phyloP scores from a whole-genome alignment of 1,139 yeast genomes.

The Blastobotrys malaysiensis region DNA sequence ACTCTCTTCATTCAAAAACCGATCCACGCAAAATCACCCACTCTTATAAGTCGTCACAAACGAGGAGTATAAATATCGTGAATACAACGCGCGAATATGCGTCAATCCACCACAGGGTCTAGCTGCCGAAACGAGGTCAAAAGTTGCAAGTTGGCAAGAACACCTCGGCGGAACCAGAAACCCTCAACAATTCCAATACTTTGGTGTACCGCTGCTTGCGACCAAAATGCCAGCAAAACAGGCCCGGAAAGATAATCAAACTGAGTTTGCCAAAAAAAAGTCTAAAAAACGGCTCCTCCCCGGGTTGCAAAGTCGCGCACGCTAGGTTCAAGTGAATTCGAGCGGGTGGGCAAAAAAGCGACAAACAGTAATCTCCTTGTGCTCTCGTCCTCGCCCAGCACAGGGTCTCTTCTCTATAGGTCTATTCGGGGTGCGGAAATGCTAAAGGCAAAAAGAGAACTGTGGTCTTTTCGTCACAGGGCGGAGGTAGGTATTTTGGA shows the following conservation, averaged over 20 bases:
- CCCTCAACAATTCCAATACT: neutral
- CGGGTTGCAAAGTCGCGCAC: neutral
- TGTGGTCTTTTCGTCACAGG: neutral
- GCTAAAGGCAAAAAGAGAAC: neutral
- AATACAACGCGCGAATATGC: neutral
- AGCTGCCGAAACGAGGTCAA: neutral
- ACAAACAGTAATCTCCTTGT: neutral
- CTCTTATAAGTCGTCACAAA: neutral
- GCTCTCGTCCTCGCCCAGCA: neutral
- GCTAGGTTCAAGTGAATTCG: neutral
- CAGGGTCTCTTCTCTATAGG: neutral
- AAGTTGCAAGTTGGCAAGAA: neutral
- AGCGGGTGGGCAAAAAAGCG: neutral
- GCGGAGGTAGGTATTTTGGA: neutral
- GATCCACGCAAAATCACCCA: neutral
- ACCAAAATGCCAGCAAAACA: neutral
- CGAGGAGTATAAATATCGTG: neutral
- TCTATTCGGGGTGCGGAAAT: neutral
- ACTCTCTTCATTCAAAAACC: neutral
- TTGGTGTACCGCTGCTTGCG: neutral
- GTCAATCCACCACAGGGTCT: neutral
- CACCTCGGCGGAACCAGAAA: neutral
- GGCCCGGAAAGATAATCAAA: neutral
- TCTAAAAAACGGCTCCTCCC: neutral
- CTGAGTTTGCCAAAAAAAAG: neutral